Conservation (phyloP, 495 filamentous ascomycete species). For the Evernia prunastri region DNA sequence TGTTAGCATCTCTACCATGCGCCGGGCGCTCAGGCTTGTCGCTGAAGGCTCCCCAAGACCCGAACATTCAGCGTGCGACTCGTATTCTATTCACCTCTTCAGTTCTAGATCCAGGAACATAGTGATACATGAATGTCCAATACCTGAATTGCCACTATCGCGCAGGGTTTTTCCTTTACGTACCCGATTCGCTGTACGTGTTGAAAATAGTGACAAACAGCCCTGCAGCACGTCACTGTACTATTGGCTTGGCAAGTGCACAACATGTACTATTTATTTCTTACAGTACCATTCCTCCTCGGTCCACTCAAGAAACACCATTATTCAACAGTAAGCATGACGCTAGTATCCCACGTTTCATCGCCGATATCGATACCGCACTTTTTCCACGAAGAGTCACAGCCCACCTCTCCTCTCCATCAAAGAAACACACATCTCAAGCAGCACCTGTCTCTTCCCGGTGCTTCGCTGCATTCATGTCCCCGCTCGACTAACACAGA, state of each 20-base stretch:
- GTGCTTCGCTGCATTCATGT: not conserved
- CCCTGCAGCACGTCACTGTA: too few relatives aligned
- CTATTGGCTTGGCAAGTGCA: too few relatives aligned
- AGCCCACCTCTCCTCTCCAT: not conserved
- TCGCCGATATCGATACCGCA: not conserved
- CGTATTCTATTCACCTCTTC: not conserved
- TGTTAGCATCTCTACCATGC: too few relatives aligned
- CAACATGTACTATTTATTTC: too few relatives aligned
- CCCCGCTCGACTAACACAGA: not conserved
- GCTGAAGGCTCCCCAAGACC: not conserved
- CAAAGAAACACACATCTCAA: not conserved
- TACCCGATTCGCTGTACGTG: not conserved
- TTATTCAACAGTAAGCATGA: too few relatives aligned
- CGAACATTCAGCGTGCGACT: not conserved
- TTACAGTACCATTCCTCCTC: too few relatives aligned
- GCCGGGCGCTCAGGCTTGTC: not conserved
- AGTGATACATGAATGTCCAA: too few relatives aligned
- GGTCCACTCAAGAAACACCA: too few relatives aligned
- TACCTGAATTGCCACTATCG: too few relatives aligned
- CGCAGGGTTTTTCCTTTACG: too few relatives aligned
- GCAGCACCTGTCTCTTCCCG: not conserved
- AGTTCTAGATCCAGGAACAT: not conserved
- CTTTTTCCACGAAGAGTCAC: not conserved
- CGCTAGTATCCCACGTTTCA: not conserved
- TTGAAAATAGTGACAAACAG: too few relatives aligned